Percentiles rank a stretch among this genome's conserved stretches.
These are phyloP conservation scores for Cercospora brassicicola DNA, from an alignment of 2,329 filamentous ascomycete genomes.

Conservation along the genomic window DNA sequence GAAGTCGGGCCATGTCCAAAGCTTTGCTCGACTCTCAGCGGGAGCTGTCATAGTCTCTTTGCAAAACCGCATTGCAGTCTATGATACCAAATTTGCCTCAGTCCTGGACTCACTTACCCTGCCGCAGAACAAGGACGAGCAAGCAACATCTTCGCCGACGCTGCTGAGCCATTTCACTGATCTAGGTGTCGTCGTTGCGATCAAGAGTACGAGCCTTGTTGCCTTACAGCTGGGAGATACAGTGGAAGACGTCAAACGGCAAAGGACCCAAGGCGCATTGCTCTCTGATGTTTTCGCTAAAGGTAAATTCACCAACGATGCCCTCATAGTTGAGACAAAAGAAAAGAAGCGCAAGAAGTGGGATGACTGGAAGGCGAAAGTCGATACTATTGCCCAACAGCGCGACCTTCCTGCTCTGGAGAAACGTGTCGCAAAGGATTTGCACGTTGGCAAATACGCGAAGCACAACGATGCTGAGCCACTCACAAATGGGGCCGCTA, in stretches of 20 bases:
- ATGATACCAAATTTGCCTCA: constrained; percentile 67
- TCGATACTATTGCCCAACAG: constrained; percentile 29
- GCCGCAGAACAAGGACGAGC: neutral
- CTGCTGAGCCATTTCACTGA: constrained; percentile 60
- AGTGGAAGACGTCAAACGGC: constrained; percentile 39
- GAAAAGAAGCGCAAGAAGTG: constrained; percentile 27
- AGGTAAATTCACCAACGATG: constrained; percentile 46
- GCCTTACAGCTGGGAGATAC: constrained; percentile 58
- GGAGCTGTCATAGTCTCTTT: constrained; percentile 66
- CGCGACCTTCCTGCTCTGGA: constrained; percentile 33
- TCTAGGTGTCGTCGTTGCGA: constrained; percentile 64
- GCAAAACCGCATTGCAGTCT: constrained; percentile 58
- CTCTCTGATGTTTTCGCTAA: constrained; percentile 74
- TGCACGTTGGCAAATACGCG: constrained; percentile 18
- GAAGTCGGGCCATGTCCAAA: constrained; percentile 52
- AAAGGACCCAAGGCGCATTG: constrained; percentile 52
- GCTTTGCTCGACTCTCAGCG: constrained; percentile 66
- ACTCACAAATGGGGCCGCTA: constrained; percentile 7
- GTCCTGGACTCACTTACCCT: constrained; percentile 47
- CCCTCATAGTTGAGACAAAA: constrained; percentile 14
- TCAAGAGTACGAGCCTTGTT: constrained; percentile 64
- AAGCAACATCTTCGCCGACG: neutral
- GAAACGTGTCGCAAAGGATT: constrained; percentile 32
- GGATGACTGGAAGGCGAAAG: constrained; percentile 33
- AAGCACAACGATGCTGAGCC: constrained; percentile 13